These are phyloP conservation scores for Potentilla sterilis DNA, from an alignment of 306 rosid species.

Conservation along the genomic window DNA sequence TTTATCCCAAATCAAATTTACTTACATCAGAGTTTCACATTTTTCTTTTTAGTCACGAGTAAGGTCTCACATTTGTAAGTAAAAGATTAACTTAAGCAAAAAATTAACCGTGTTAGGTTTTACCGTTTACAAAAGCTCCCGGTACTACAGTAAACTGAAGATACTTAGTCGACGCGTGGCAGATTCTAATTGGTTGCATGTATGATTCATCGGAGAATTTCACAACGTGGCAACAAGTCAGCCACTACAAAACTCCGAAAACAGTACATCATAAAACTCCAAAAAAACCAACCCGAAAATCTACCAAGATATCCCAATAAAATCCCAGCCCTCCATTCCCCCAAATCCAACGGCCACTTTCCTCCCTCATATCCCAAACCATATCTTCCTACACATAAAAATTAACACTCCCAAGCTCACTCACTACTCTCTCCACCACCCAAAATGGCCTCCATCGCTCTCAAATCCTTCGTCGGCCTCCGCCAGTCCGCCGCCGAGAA, in stretches of 20 bases:
- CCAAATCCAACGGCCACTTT: conserved; percentile 42
- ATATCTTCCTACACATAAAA: conserved; percentile 48
- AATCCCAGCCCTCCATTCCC: conserved; percentile 32
- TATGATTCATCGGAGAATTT: too few relatives aligned
- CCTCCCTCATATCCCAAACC: conserved; percentile 43
- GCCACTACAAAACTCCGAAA: conserved; percentile 13
- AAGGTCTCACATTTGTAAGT: too few relatives aligned
- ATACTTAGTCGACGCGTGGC: background rate
- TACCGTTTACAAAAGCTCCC: too few relatives aligned
- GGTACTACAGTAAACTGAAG: too few relatives aligned
- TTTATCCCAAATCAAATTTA: too few relatives aligned
- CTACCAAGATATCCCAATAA: conserved; percentile 46
- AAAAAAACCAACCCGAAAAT: conserved; percentile 39
- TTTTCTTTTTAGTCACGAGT: too few relatives aligned
- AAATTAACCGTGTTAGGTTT: too few relatives aligned
- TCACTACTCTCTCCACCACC: background rate
- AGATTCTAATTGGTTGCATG: conserved; percentile 22
- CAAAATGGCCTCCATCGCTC: conserved; percentile 69
- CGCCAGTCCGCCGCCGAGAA: conserved; percentile 67
- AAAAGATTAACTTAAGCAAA: too few relatives aligned
- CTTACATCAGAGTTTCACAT: too few relatives aligned
- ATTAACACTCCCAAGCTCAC: background rate
- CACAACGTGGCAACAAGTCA: conserved; percentile 53
- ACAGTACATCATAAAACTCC: background rate
- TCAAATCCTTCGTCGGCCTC: conserved; percentile 89